Percentiles rank a stretch among this genome's conserved stretches.
These are phyloP conservation scores for Phytophthora chlamydospora DNA, from an alignment of 352 stramenopile genomes.

Conservation along the genomic window DNA sequence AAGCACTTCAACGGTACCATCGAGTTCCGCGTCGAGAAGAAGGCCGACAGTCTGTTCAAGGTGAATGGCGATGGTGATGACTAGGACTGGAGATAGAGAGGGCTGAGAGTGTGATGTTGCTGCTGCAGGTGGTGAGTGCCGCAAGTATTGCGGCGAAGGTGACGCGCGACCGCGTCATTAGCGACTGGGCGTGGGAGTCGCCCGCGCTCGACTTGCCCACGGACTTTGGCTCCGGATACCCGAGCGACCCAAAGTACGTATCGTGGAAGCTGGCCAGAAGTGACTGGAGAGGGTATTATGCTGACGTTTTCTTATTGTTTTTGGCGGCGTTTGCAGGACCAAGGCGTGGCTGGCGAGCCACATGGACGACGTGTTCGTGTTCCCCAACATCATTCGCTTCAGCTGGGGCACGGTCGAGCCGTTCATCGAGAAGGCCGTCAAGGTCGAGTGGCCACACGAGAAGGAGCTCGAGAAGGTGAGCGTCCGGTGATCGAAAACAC, in stretches of 20 bases:
- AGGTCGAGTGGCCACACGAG: slow-evolving; percentile 74
- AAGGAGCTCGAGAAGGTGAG: slow-evolving; percentile 70
- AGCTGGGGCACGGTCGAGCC: slow-evolving; percentile 89
- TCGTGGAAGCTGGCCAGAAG: background rate
- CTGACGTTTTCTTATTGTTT: slow-evolving; percentile 10
- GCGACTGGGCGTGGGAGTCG: slow-evolving; percentile 91
- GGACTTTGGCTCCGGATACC: slow-evolving; percentile 92
- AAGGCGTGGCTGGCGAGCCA: slow-evolving; percentile 89
- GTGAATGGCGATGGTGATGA: slow-evolving; percentile 23
- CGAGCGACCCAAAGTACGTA: slow-evolving; percentile 90
- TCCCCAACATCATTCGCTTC: slow-evolving; percentile 93
- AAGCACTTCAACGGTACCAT: slow-evolving; percentile 91
- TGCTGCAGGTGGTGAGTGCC: slow-evolving; percentile 82
- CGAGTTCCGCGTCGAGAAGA: slow-evolving; percentile 96
- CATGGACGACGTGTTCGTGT: slow-evolving; percentile 91
- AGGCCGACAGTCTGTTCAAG: slow-evolving; percentile 96
- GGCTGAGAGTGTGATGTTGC: background rate
- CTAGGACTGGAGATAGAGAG: background rate
- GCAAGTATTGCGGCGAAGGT: slow-evolving; percentile 95
- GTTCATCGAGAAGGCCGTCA: slow-evolving; percentile 55
- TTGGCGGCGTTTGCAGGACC: slow-evolving; percentile 42
- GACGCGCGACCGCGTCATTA: slow-evolving; percentile 88
- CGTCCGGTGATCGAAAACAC: background rate
- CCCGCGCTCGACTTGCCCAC: slow-evolving; percentile 59
- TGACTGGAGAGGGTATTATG: background rate